Base-by-base conservation (phyloP, 768 basidiomycete genomes). In the Phylloporus rhodoxanthus region DNA sequence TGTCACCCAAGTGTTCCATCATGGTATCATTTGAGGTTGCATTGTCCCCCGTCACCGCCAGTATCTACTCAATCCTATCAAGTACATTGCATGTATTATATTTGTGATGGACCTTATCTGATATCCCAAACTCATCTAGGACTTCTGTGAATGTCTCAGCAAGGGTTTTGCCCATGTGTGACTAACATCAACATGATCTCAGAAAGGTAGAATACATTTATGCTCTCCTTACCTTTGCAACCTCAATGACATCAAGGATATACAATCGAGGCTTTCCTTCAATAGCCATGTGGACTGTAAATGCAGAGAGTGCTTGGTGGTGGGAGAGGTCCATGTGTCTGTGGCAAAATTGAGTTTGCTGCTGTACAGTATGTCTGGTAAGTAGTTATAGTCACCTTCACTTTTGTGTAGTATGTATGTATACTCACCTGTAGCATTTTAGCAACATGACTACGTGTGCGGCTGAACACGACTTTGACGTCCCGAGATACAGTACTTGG, bases 401-500 rank as follows among this genome's bases (percentile, higher is more conserved):
- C 6, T n/a, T n/a, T n/a, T n/a, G n/a, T n/a, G 8, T n/a, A 4
- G 8, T 34, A 8, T 11, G 7, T n/a, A 34, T 8, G 19, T 2
- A 8, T n/a, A 43, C 11, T 13, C 11, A 68, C 63, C 55, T 60
- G 52, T n/a, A 69, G 48, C 56, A 69, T 53, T n/a, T 63, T 60
- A 7, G 59, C 57, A 23, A 76, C 54, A 1, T 52, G 42, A 14
- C 57, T 21, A 0, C 54, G 30, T 8, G 51, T 52, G 8, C 43
- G 20, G 3, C 23, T 48, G 50, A 71, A 75, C 0, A 70, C 59
- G 0, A 53, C 20, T 10, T 10, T 57, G 0, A 71, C 47, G 45
- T 74, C 69, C 1, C 58, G 52, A 0, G 64, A 63, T 1, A 76
- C 64, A 0, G 69, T 74, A 0, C 47, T 30, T 2, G 58, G 55